Evolutionary conservation across 2,329 filamentous ascomycete species (phyloP), one percentile per base, ranked within the genome.

Genomic region (Fusarium piperis): DNA sequence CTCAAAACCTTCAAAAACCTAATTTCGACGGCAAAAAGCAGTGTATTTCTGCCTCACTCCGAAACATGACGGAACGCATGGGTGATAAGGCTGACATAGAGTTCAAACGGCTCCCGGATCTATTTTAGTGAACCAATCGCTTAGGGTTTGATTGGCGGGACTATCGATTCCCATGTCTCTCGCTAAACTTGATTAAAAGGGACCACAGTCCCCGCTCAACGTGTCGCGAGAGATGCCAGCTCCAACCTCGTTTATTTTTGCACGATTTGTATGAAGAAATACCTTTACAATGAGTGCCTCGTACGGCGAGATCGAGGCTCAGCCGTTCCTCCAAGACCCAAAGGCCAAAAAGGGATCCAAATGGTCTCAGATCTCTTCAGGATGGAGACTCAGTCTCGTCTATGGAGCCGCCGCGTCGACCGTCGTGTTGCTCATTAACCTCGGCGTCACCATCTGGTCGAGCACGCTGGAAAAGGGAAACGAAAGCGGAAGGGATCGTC

Each of bases 371-470:
- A 53, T 53, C 30, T 33, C 13, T 10, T 59, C 41, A 1, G 63
- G 63, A 12, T 65, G 63, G 63, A 61, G 39, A 13, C 46, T 60
- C 5, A 51, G 38, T 12, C 48, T 65, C 5, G 10, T 65, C 16
- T 23, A 18, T 2, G 63, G 63, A 30, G 63, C 63, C 7, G 39
- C 26, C 4, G 57, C 38, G 5, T 61, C 36, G 15, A 13, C 39
- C 5, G 9, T 57, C 13, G 63, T 61, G 20, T 44, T 65, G 2
- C 7, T 41, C 12, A 57, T 65, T 12, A 65, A 65, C 35, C 39
- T 61, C 15, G 30, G 48, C 7, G 38, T 62, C 7, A 65, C 63
- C 7, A 56, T 64, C 28, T 60, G 62, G 62, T 53, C 62, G 2
- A 46, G 18, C n/a, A 64, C 26, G 18, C 36, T 59, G 6, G 32